Percentiles rank a stretch among this genome's conserved stretches.
Evolutionary conservation across 2,329 filamentous ascomycete genomes (phyloP).

Genomic region (Pseudogymnoascus sp.): DNA sequence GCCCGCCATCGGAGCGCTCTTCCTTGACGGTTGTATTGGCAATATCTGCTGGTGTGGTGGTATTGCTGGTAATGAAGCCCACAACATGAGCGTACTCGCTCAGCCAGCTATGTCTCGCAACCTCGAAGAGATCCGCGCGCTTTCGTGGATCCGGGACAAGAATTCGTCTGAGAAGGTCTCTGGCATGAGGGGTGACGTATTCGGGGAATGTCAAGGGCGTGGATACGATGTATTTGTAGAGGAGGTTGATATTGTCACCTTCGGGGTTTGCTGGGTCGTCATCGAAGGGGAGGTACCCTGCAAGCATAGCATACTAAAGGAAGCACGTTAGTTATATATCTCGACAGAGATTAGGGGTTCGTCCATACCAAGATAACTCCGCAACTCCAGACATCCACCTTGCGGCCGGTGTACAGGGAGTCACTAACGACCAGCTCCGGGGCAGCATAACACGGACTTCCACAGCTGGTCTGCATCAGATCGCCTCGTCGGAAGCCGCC

Average conservation of each 20-base stretch:
- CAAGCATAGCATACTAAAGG: conserved; percentile 88
- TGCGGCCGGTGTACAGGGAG: conserved; percentile 90
- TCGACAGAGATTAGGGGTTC: neutral
- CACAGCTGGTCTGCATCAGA: conserved; percentile 97
- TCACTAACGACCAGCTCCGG: conserved; percentile 96
- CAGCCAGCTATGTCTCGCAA: conserved; percentile 94
- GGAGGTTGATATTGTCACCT: conserved; percentile 95
- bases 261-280: conserved; percentile 97
- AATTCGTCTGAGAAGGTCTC: conserved; percentile 85
- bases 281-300: conserved; percentile 93
- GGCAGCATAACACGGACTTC: conserved; percentile 94
- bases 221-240: conserved; percentile 98
- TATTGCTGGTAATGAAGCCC: conserved; percentile 92
- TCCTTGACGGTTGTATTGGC: conserved; percentile 59
- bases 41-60: conserved; percentile 77
- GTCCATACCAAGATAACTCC: conserved; percentile 86
- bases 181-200: conserved; percentile 94
- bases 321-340: conserved; percentile 21
- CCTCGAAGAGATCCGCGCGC: conserved; percentile 91
- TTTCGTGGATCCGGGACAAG: conserved; percentile 91
- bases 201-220: conserved; percentile 96
- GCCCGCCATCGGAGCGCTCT: conserved; percentile 47
- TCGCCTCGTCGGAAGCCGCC: conserved; percentile 79
- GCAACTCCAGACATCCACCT: conserved; percentile 99
- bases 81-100: conserved; percentile 96